Base-by-base conservation (phyloP, 2,329 filamentous ascomycete species). In the Ilyonectria mors-panacis region DNA sequence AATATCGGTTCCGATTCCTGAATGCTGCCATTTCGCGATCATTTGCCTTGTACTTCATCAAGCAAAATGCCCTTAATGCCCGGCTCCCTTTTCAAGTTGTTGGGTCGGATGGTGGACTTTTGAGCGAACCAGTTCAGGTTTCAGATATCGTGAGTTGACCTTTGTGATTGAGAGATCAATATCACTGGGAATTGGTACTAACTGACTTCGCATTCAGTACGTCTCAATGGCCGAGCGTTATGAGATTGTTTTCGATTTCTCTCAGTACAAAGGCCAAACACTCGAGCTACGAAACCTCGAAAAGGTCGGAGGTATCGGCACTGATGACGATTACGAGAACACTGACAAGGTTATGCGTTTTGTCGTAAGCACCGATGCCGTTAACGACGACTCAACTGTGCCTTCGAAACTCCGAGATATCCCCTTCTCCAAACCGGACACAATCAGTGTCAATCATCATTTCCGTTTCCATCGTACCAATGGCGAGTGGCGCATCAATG, bases 231-330 rank as follows among this genome's bases (percentile, higher is more conserved):
- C 86, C 6, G 88, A 90, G 73, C 83, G 88, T 4, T 90, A 86
- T 70, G 88, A 90, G 70, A 78, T 89, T 23, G 80, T 90, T 19
- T 77, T 90, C 61, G 88, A 90, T 77, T 90, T 90, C 70, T 76
- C 83, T 15, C 65, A 73, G 3, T 86, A 81, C 67, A 79, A 79
- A 1, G 85, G 85, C 45, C 79, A 87, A 73, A 87, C 85, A 66
- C 76, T 89, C 66, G 79, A 80, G 21, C 71, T 81, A 3, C 76
- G 77, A 17, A 81, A 81, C 70, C 67, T 76, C 6, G 59, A 70
- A 30, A 54, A 63, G 10, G 66, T 61, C 8, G 66, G 62, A 3
- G 72, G 76, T 4, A 76, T 85, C 48, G 81, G 81, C 12, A 81
- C 80, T 3, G 85, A 86, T 63, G 75, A 81, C 17, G 86, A 88